Evolutionary conservation across 768 basidiomycete genomes (phyloP), one percentile per base, ranked within the genome.

Genomic region (Pholiota microspora): DNA sequence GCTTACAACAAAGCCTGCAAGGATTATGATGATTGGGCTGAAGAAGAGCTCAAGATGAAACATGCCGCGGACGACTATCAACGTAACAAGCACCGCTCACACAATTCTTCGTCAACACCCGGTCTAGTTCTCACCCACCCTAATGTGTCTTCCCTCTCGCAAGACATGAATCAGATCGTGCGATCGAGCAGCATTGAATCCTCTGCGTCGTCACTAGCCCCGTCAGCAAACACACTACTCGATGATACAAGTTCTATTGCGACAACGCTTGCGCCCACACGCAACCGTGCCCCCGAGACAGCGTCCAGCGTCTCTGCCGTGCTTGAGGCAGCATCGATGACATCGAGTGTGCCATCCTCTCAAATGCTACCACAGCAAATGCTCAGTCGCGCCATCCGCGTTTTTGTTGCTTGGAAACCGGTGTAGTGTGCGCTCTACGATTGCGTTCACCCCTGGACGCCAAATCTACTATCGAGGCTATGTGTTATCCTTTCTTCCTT

Each of bases 1-100:
- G 68, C 71, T 13, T 88, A 84, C 66, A 78, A 84, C 55, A 70
- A 70, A 7, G 79, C 82, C 35, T 86, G 84, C 64, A 71, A 76
- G 46, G 78, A 76, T 57, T 86, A 83, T 78, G 78, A 79, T 29
- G 69, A 73, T 49, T 81, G 80, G 74, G 66, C 76, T 60, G 66
- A 74, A 48, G 66, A 73, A 48, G 67, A 71, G 38, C 59, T 57
- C 32, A 47, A 50, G 50, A 13, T 24, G 16, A 54, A 53, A 52
- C 40, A 38, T 45, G 13, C 45, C 46, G 27, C 32, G 54, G 21
- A 45, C 31, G 13, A 16, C 2, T 21, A 25, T 9, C 45, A 32
- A 4, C 31, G 5, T 15, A 29, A 9, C 13, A 34, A 46, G 15
- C 6, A 23, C 18, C 53, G 13, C 34, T 18, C 42, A 54, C 38